Percentiles rank a stretch among this genome's conserved stretches.
Evolutionary conservation across 768 basidiomycete genomes (phyloP).

Genomic region (Aureoboletus auriporus): DNA sequence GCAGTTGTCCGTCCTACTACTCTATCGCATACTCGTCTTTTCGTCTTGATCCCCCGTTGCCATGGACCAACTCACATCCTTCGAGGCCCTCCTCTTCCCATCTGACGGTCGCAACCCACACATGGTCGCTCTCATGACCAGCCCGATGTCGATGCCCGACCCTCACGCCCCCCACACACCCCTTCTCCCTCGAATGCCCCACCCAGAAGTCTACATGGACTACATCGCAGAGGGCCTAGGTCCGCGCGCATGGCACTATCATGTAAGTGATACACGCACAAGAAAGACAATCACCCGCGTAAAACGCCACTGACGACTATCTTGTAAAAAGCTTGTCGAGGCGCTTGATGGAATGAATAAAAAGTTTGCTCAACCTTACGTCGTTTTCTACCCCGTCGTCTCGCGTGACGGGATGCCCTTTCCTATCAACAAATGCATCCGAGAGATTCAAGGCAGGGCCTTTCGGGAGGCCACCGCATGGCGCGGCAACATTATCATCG

Average conservation of each 20-base stretch:
- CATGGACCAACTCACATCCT: conserved; percentile 66
- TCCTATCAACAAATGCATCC: conserved; percentile 71
- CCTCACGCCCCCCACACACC: conserved; percentile 43
- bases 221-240: conserved; percentile 74
- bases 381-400: conserved; percentile 72
- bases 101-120: conserved; percentile 74
- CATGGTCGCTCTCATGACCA: conserved; percentile 71
- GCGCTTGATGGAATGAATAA: conserved; percentile 77
- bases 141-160: conserved; percentile 43
- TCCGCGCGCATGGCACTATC: conserved; percentile 66
- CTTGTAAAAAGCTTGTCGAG: conserved; percentile 53
- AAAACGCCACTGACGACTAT: conserved; percentile 17
- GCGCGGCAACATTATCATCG: conserved; percentile 77
- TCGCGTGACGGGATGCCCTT: conserved; percentile 82
- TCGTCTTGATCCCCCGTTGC: conserved; percentile 14
- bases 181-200: conserved; percentile 61
- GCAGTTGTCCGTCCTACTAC: conserved; percentile 16
- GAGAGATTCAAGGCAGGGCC: conserved; percentile 63
- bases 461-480: conserved; percentile 66
- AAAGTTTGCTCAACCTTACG: conserved; percentile 75
- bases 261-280: conserved; percentile 40
- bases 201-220: conserved; percentile 85
- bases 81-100: conserved; percentile 73
- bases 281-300: conserved; percentile 8
- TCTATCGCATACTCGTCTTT: conserved; percentile 14